Base-by-base conservation (phyloP, 2,329 filamentous ascomycete genomes). In the Zymoseptoria ardabiliae region DNA sequence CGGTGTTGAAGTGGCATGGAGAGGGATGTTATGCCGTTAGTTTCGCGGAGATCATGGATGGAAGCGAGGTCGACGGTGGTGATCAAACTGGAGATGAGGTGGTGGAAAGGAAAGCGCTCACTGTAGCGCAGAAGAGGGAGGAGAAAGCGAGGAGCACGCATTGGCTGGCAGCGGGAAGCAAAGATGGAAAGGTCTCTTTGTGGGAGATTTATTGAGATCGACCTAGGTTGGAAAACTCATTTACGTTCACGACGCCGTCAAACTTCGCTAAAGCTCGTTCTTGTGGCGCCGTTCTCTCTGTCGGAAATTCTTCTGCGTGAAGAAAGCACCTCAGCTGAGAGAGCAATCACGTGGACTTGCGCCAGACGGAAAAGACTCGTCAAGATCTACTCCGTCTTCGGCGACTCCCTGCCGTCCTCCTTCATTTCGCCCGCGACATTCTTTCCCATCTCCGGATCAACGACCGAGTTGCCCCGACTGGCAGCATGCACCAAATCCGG, bases 1-100 rank as follows among this genome's bases (percentile, higher is more conserved):
- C 93, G 0, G 91, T 97, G 57, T 77, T 97, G 63, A 96, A 95
- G 74, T 97, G 93, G 93, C 94, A 97, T 74, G 86, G 88, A 66
- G 87, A 89, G 30, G 92, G 92, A 1, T 92, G 90, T 64, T 97
- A 94, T 75, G 84, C 90, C 3, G 82, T 90, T 19, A 86, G 85
- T 0, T 95, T 97, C 76, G 86, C 81, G 0, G 67, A 76, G 2
- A 66, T 83, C 2, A 11, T 57, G 8, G 53, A 57, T 10, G 50
- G 23, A 8, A 52, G 45, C 23, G 55, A 56, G 28, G 23, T 5
- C 3, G 50, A 41, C 13, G 59, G 56, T 20, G 25, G 50, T 30
- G 58, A 51, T 41, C 10, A 25, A 6, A 20, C 21, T 23, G 22
- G 10, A 6, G 49, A 10, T 3, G 19, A 8, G 2, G 55, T 61